phyloP scores from a whole-genome alignment of 2,329 filamentous ascomycete genomes.

The Neonectria ditissima region DNA sequence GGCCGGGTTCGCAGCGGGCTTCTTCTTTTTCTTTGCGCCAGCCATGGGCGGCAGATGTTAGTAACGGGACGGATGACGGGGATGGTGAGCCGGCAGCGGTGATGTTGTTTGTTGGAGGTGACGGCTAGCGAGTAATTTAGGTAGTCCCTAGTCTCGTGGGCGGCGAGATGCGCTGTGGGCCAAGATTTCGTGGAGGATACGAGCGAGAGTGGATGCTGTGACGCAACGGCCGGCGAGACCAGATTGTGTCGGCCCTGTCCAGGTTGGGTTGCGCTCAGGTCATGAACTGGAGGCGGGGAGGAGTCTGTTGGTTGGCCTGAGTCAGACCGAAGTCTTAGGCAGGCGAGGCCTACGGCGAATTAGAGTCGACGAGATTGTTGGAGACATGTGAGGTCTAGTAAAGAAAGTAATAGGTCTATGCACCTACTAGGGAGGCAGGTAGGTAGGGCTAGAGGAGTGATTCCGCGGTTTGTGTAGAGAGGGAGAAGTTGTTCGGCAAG shows the following conservation, averaged over 20 bases:
- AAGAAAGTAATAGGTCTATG: neutral
- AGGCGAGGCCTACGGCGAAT: neutral
- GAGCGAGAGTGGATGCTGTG: conserved; percentile 25
- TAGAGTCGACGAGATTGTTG: neutral
- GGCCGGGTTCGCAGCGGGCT: conserved; percentile 86
- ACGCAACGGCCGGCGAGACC: conserved; percentile 23
- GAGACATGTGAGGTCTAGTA: neutral
- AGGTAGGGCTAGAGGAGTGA: neutral
- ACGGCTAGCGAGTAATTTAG: conserved; percentile 21
- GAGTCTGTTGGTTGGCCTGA: neutral
- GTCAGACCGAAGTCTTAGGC: conserved; percentile 5
- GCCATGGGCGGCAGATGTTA: conserved; percentile 66
- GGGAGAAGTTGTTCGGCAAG: neutral
- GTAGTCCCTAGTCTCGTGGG: conserved; percentile 18
- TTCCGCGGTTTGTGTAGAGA: neutral
- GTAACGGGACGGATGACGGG: conserved; percentile 10
- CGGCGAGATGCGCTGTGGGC: conserved; percentile 20
- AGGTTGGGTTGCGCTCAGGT: conserved; percentile 2
- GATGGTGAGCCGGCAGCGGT: neutral
- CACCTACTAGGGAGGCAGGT: neutral
- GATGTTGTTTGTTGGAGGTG: conserved; percentile 17
- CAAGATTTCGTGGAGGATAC: conserved; percentile 13
- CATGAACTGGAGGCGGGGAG: neutral
- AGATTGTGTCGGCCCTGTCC: neutral
- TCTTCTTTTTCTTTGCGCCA: conserved; percentile 86